Evolutionary conservation across 225 moss, liverwort and hornwort genomes (phyloP), one percentile per base, ranked within the genome.

Genomic region (Lunularia cruciata): DNA sequence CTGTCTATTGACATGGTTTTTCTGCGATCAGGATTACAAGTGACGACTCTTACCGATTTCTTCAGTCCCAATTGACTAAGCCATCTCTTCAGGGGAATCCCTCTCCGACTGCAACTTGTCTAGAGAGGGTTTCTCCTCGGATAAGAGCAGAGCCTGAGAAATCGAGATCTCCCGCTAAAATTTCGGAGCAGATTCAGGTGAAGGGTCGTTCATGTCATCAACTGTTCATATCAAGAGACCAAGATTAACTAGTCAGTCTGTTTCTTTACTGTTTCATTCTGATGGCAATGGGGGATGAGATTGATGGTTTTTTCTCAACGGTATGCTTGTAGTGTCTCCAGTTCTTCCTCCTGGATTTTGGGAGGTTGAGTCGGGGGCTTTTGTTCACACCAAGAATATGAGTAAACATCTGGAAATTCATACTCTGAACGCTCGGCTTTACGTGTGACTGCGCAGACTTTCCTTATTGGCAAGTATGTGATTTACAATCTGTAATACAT

Each of bases 21-120:
- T 9, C 4, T 60, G 59, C 18, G 4, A 19, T 19, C 63, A 64
- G 63, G 63, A 64, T 43, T 8, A 64, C 28, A 46, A 64, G 45
- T 30, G 28, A 45, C 4, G 46, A 30, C 9, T 12, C 27, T 14
- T 64, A 39, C 46, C 15, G 12, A 19, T 64, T 64, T 27, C 15
- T 18, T 28, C 43, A 15, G 15, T 12, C 16, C 28, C 63, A 64
- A 64, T 30, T 18, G 9, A 46, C 13, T 39, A 22, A 14, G 39
- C 22, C 25, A 40, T 23, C 36, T 4, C 39, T 12, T 0, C 19
- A 61, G 5, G 14, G 30, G 10, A 64, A 23, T 62, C 11, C 40
- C 9, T 35, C 36, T 10, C 25, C n/a, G 1, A 13, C 43, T 31
- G 28, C 40, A 13, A 46, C 16, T 16, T 31, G 8, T 46, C 63